These are phyloP conservation scores for Diaporthe citrichinensis DNA, from an alignment of 2,329 filamentous ascomycete genomes.

Conservation along the genomic window DNA sequence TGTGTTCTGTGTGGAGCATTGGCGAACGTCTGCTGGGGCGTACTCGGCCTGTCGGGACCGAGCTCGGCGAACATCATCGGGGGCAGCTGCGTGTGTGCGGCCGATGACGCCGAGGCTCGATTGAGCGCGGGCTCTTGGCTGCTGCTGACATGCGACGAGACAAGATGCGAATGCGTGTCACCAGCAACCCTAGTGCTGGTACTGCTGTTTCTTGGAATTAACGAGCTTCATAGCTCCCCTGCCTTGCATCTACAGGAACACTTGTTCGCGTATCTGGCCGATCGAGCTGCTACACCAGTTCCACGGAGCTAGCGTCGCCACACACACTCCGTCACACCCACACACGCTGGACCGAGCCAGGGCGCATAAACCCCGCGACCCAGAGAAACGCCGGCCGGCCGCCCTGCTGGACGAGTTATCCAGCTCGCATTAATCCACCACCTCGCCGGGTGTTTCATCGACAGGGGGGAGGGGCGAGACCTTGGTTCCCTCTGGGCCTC, in stretches of 20 bases:
- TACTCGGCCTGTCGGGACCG: neutral
- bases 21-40: neutral
- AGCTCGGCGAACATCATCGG: neutral
- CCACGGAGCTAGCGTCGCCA: neutral
- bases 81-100: neutral
- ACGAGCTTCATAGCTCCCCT: neutral
- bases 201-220: neutral
- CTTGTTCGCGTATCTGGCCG: neutral
- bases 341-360: neutral
- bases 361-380: constrained; percentile 18
- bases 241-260: neutral
- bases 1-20: neutral
- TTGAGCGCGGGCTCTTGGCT: neutral
- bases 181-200: neutral
- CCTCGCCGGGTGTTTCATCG: constrained; percentile 25
- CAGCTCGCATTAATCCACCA: neutral
- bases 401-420: too few relatives aligned
- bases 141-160: constrained; percentile 24
- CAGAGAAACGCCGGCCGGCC: neutral
- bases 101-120: constrained; percentile 3
- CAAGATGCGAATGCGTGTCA: neutral
- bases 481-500: neutral
- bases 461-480: neutral
- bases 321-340: neutral
- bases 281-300: neutral